Base-by-base conservation (phyloP, 2,329 filamentous ascomycete species). In the Neopestalotiopsis clavispora region DNA sequence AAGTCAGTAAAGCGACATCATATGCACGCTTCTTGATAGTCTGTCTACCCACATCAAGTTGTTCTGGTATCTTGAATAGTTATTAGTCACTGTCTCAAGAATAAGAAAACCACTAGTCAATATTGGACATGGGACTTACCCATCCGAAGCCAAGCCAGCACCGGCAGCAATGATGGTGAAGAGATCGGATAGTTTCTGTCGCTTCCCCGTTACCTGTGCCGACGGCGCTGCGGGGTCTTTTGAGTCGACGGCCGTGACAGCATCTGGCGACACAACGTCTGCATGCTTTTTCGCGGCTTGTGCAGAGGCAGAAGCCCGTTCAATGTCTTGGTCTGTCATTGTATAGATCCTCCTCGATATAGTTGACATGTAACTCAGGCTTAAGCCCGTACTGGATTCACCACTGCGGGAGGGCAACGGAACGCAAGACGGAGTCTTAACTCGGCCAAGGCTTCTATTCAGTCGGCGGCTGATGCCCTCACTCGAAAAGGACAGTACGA, bases 141-240 rank as follows among this genome's bases (percentile, higher is more conserved):
- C 66, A 38, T 67, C 66, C 23, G 66, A 67, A 45, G 59, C 59
- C 12, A 67, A 38, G 7, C 58, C 66, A 9, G 59, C 57, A 17
- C 66, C 66, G 13, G 66, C 66, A 30, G 58, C 57, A 40, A 67
- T 67, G 13, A 67, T 67, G 40, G 66, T 67, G 28, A 67, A 62
- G n/a, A 67, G 30, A 34, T 67, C 66, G 17, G 66, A 67, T 38
- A 67, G 14, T 57, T 20, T 62, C 42, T 63, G 66, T 20, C 58
- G 57, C 23, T 13, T 67, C 4, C 66, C 58, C 17, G 66, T 63
- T 20, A 67, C 66, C 58, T 67, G 56, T 34, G 56, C 65, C 52
- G 63, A 66, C 17, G 56, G 65, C 13, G 65, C 52, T 56, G 42
- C 65, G 34, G 65, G 65, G 34, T 67, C 65, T 34, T 67, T 32